Conservation (phyloP, 2,329 filamentous ascomycete genomes). For the Stagonosporopsis vannaccii region DNA sequence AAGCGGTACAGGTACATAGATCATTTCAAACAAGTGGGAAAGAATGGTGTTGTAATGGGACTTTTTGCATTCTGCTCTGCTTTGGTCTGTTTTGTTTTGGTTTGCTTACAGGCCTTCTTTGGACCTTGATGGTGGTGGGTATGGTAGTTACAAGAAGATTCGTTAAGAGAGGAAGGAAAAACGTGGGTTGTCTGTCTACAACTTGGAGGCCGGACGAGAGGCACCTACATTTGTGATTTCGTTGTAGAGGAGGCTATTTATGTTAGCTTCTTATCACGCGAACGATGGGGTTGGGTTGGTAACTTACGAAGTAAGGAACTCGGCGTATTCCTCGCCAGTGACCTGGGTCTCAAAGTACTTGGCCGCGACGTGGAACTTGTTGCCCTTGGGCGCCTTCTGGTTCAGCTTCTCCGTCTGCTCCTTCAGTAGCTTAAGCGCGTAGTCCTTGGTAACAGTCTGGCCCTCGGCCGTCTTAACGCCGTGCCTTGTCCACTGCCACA, state of each 20-base stretch:
- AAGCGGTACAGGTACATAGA: background rate
- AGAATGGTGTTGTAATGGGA: background rate
- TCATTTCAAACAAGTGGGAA: background rate
- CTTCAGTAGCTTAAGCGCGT: slow-evolving; percentile 83
- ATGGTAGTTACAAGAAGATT: slow-evolving; percentile 18
- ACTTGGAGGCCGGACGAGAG: slow-evolving; percentile 62
- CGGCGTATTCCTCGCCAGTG: slow-evolving; percentile 95
- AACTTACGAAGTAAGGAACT: slow-evolving; percentile 86
- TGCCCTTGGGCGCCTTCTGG: slow-evolving; percentile 79
- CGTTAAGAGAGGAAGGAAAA: slow-evolving; percentile 1
- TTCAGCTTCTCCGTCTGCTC: slow-evolving; percentile 82
- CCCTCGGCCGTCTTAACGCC: slow-evolving; percentile 80
- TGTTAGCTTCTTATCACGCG: slow-evolving; percentile 15
- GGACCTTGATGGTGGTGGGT: slow-evolving; percentile 8
- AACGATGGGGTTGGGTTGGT: background rate
- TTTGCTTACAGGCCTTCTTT: slow-evolving; percentile 9
- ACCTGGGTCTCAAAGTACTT: slow-evolving; percentile 94
- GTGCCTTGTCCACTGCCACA: slow-evolving; percentile 93
- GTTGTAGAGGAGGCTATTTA: slow-evolving; percentile 77
- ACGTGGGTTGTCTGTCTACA: slow-evolving; percentile 34
- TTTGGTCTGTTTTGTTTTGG: background rate
- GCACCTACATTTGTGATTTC: slow-evolving; percentile 80
- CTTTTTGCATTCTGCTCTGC: slow-evolving; percentile 13
- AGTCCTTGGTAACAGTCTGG: slow-evolving; percentile 91
- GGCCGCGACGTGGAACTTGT: slow-evolving; percentile 89